Evolutionary conservation across 805 yeast species (phyloP).

Genomic region (Wickerhamiella parazyma): DNA sequence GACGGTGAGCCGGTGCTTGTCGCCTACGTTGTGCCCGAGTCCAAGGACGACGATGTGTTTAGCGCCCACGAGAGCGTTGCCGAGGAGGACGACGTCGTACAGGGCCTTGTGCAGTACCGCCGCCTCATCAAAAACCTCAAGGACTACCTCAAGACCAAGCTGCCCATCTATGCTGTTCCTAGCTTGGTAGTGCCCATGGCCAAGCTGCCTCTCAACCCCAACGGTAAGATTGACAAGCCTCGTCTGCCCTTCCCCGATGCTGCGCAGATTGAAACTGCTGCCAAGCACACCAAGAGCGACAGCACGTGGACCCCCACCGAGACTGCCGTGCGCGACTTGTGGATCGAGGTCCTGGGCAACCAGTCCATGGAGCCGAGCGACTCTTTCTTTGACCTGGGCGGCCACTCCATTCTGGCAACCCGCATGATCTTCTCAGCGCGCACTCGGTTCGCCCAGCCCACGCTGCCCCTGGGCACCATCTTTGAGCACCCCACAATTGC

Average conservation of each 20-base stretch:
- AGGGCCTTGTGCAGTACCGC: conserved; percentile 64
- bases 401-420: conserved; percentile 94
- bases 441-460: conserved; percentile 52
- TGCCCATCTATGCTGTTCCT: conserved; percentile 91
- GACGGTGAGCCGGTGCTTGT: conserved; percentile 86
- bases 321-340: conserved; percentile 57
- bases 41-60: conserved; percentile 31
- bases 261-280: conserved; percentile 68
- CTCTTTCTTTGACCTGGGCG: conserved; percentile 94
- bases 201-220: conserved; percentile 86
- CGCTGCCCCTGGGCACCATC: conserved; percentile 78
- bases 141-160: conserved; percentile 68
- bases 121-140: conserved; percentile 69
- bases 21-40: conserved; percentile 81
- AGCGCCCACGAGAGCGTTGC: conserved; percentile 31
- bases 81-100: conserved; percentile 46
- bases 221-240: conserved; percentile 97
- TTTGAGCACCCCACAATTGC: conserved; percentile 81
- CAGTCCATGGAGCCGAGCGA: conserved; percentile 69
- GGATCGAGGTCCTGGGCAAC: conserved; percentile 77
- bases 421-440: conserved; percentile 90
- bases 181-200: conserved; percentile 77
- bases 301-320: conserved; percentile 50
- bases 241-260: conserved; percentile 89
- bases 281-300: conserved; percentile 32